Conservation (phyloP, 1,284 basidiomycete genomes). For the Austroboletus novae-zelandiae region DNA sequence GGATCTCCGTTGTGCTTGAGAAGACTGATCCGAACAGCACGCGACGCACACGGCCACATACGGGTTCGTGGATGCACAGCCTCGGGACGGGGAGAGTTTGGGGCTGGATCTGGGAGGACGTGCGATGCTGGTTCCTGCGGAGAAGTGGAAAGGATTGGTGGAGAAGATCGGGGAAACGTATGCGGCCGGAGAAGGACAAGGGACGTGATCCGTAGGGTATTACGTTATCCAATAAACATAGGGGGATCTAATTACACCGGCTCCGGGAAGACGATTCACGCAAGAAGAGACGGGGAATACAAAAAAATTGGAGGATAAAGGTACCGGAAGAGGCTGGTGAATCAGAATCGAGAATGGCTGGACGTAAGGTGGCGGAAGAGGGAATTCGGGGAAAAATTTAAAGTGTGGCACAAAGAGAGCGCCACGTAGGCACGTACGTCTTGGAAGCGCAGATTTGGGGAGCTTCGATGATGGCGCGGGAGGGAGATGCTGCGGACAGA, state of each 20-base stretch:
- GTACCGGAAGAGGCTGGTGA: no score
- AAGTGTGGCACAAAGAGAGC: no score
- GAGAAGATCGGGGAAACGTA: constrained; percentile 38
- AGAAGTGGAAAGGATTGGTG: constrained; percentile 42
- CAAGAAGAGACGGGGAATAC: no score
- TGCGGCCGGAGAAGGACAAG: background rate
- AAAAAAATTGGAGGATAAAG: no score
- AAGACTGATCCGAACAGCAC: constrained; percentile 40
- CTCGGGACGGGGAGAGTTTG: constrained; percentile 71
- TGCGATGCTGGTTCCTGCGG: constrained; percentile 65
- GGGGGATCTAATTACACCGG: background rate
- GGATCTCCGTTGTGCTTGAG: background rate
- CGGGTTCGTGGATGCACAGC: constrained; percentile 51
- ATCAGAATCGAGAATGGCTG: no score
- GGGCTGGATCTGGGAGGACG: constrained; percentile 79
- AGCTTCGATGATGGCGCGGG: no score
- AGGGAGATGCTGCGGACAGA: no score
- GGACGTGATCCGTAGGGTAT: background rate
- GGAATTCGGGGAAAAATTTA: no score
- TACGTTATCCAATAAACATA: background rate
- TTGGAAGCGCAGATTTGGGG: no score
- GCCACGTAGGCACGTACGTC: no score
- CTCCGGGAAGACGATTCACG: background rate
- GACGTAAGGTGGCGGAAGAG: no score
- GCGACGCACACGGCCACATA: constrained; percentile 66